Conservation (phyloP, 75 land plant genomes). For the Larix kaempferi region DNA sequence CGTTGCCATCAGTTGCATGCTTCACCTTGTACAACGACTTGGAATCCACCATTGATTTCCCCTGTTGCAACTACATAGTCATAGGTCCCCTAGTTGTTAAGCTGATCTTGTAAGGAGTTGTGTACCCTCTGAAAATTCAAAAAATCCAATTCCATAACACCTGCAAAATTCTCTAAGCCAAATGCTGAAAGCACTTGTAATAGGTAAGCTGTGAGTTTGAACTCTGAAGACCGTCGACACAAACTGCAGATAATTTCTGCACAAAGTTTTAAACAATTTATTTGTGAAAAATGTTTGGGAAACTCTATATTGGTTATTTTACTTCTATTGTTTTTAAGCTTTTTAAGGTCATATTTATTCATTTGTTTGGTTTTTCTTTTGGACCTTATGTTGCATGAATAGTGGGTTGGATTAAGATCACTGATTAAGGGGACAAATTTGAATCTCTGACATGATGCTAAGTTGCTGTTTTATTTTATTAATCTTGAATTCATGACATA, state of each 20-base stretch:
- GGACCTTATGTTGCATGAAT: neutral
- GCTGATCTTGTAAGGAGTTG: no score
- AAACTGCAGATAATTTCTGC: neutral
- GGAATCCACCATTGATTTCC: no score
- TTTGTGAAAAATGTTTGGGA: neutral
- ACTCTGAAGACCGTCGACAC: neutral
- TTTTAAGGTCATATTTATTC: neutral
- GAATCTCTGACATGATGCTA: neutral
- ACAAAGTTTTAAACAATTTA: neutral
- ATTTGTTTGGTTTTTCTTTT: neutral
- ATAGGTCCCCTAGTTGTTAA: no score
- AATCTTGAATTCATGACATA: neutral
- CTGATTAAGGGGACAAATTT: neutral
- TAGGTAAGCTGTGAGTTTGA: neutral
- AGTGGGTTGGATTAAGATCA: neutral
- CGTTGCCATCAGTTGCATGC: no score
- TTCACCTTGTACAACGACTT: no score
- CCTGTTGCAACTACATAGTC: no score
- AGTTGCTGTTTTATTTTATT: slow-evolving; percentile 2
- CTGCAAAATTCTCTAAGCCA: no score
- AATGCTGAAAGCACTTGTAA: no score
- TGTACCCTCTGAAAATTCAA: no score
- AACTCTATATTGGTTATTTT: neutral
- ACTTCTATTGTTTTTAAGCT: neutral
- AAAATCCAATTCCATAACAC: no score